These are phyloP conservation scores for Debaryomycetaceae sp. DNA, from an alignment of 1,139 yeast species.

Conservation along the genomic window DNA sequence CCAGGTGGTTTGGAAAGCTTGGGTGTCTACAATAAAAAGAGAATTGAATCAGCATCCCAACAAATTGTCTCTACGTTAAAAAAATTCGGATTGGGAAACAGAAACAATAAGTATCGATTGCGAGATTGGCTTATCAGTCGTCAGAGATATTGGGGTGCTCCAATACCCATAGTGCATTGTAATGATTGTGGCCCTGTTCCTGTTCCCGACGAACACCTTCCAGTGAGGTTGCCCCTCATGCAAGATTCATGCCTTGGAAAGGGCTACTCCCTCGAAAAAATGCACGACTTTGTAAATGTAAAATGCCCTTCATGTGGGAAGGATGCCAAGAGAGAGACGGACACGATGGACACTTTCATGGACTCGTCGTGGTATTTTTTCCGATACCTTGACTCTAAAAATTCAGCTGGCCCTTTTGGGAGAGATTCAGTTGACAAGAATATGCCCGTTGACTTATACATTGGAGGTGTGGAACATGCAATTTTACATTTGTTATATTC, in stretches of 20 bases:
- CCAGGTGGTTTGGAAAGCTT: conserved; percentile 31
- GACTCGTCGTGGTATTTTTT: conserved; percentile 97
- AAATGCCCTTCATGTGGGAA: conserved; percentile 79
- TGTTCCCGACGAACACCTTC: conserved; percentile 81
- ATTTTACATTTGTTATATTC: conserved; percentile 84
- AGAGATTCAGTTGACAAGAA: conserved; percentile 46
- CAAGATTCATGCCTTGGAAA: conserved; percentile 38
- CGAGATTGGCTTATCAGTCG: conserved; percentile 94
- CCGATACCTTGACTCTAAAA: conserved; percentile 75
- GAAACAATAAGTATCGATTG: conserved; percentile 56
- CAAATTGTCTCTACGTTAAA: conserved; percentile 44
- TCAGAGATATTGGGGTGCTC: conserved; percentile 98
- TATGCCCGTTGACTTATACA: conserved; percentile 85
- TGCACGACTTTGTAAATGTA: conserved; percentile 68
- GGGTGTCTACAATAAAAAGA: conserved; percentile 50
- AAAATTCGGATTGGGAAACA: conserved; percentile 37
- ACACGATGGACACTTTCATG: conserved; percentile 98
- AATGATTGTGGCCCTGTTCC: conserved; percentile 81
- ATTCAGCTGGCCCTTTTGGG: conserved; percentile 50
- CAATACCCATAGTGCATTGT: conserved; percentile 92
- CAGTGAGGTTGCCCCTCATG: conserved; percentile 71
- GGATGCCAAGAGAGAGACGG: conserved; percentile 84
- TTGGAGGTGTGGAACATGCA: conserved; percentile 97
- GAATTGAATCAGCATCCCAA: conserved; percentile 48
- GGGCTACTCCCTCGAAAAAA: conserved; percentile 70